A percentile compares a stretch with the other conserved stretches of the same genome.
These are phyloP conservation scores for Colletotrichum cereale DNA, from an alignment of 2,329 filamentous ascomycete species.

Conservation along the genomic window DNA sequence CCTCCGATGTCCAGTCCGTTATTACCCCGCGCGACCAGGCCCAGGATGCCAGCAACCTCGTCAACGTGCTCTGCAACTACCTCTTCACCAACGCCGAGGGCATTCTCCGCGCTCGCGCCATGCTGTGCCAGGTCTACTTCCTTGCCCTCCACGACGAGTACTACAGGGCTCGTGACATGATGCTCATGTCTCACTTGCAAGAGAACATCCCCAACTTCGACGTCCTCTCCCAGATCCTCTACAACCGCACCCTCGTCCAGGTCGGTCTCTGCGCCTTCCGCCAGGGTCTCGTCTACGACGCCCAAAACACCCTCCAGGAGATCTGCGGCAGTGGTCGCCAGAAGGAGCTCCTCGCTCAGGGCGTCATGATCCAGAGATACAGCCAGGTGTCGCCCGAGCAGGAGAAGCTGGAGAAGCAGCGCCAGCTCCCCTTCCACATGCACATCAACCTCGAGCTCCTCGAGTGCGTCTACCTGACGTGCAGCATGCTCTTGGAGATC, in stretches of 20 bases:
- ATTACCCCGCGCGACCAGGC: conserved; percentile 81
- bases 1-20: conserved; percentile 76
- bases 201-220: conserved; percentile 98
- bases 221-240: conserved; percentile 96
- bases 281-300: conserved; percentile 95
- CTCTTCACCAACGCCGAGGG: conserved; percentile 95
- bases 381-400: conserved; percentile 97
- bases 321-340: conserved; percentile 97
- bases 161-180: conserved; percentile 98
- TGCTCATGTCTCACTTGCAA: conserved; percentile 99
- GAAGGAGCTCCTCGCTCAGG: conserved; percentile 97
- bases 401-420: conserved; percentile 95
- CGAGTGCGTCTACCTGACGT: conserved; percentile 98
- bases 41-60: conserved; percentile 78
- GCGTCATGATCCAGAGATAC: conserved; percentile 98
- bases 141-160: conserved; percentile 97
- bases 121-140: conserved; percentile 99
- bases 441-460: conserved; percentile 99
- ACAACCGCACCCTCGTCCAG: conserved; percentile 97
- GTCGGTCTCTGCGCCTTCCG: conserved; percentile 99
- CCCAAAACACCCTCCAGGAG: conserved; percentile 96
- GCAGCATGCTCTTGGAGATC: conserved; percentile 99
- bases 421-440: conserved; percentile 99
- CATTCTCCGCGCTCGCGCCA: conserved; percentile 94
- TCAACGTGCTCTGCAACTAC: conserved; percentile 92